Evolutionary conservation across 768 basidiomycete genomes (phyloP).

Genomic region (Rhizopogon salebrosus): DNA sequence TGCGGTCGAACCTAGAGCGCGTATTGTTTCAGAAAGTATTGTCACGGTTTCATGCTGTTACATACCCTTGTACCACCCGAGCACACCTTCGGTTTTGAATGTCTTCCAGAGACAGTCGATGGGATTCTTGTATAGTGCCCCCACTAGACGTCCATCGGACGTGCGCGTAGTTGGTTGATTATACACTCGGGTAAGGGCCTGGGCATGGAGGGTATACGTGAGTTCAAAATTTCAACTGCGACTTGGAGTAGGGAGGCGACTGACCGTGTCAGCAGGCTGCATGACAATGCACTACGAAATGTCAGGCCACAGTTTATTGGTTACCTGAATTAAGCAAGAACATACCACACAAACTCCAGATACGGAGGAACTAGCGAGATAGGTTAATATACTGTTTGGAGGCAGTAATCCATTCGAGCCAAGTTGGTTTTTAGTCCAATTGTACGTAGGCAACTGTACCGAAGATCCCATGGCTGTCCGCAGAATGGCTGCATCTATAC

Average conservation of each 20-base stretch:
- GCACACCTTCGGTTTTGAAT: slow-evolving; percentile 78
- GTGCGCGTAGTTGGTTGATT: slow-evolving; percentile 81
- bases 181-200: slow-evolving; percentile 92
- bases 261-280: slow-evolving; percentile 90
- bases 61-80: slow-evolving; percentile 93
- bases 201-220: neutral
- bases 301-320: neutral
- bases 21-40: neutral
- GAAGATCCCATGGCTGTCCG: slow-evolving; percentile 94
- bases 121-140: slow-evolving; percentile 82
- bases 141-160: slow-evolving; percentile 67
- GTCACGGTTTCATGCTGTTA: neutral
- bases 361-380: slow-evolving; percentile 79
- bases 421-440: slow-evolving; percentile 82
- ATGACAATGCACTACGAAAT: slow-evolving; percentile 70
- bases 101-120: slow-evolving; percentile 98
- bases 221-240: slow-evolving; percentile 2
- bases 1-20: slow-evolving; percentile 71
- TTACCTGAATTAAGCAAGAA: slow-evolving; percentile 12
- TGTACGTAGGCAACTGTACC: slow-evolving; percentile 94
- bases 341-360: slow-evolving; percentile 90
- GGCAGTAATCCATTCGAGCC: slow-evolving; percentile 62
- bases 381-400: slow-evolving; percentile 80
- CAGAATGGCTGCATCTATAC: slow-evolving; percentile 89
- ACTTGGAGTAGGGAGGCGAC: slow-evolving; percentile 17